These are phyloP conservation scores for Podospora comata DNA, from an alignment of 495 filamentous ascomycete species.

Conservation along the genomic window DNA sequence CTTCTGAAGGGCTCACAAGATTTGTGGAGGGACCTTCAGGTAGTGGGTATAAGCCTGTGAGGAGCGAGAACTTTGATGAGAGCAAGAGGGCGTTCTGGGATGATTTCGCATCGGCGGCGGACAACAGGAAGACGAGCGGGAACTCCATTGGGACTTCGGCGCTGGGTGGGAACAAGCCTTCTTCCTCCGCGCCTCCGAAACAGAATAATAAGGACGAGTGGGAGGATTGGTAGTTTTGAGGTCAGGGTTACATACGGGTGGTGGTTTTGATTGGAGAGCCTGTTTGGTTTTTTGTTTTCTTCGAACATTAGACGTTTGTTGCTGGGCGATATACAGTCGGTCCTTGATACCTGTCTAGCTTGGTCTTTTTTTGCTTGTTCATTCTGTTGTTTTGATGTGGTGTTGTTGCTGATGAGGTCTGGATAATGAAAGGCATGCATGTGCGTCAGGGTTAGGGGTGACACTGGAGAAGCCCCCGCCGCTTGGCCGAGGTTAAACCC, in stretches of 20 bases:
- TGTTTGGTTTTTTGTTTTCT: neutral
- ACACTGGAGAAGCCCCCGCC: neutral
- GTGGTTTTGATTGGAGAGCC: neutral
- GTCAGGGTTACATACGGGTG: neutral
- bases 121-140: conserved; percentile 38
- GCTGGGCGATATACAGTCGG: neutral
- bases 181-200: conserved; percentile 30
- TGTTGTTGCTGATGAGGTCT: neutral
- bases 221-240: conserved; percentile 57
- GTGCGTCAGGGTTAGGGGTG: conserved; percentile 27
- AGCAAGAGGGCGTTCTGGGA: conserved; percentile 92
- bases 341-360: neutral
- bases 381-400: neutral
- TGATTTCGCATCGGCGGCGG: conserved; percentile 57
- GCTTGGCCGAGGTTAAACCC: conserved; percentile 37
- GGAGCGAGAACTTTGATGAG: conserved; percentile 43
- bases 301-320: neutral
- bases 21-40: conserved; percentile 67
- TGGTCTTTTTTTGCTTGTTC: neutral
- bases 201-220: conserved; percentile 54
- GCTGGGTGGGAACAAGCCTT: conserved; percentile 51
- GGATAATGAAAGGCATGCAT: too few relatives aligned
- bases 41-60: conserved; percentile 33
- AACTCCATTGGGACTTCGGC: conserved; percentile 69
- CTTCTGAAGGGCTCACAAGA: conserved; percentile 70